These are phyloP conservation scores for Ophiostoma australiae DNA, from an alignment of 2,329 filamentous ascomycete species.

Conservation along the genomic window DNA sequence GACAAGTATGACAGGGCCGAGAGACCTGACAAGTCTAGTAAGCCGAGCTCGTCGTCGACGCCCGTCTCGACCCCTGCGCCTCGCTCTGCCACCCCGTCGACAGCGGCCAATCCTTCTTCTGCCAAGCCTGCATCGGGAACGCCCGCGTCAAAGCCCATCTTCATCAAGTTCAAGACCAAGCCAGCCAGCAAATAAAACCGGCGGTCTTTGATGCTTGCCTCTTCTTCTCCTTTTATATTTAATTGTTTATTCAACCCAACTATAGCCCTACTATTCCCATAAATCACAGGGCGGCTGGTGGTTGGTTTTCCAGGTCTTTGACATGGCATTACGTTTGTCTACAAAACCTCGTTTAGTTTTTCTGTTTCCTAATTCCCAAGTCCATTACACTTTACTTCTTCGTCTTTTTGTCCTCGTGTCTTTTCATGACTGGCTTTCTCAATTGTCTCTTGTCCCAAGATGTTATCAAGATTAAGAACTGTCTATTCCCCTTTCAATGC, in stretches of 20 bases:
- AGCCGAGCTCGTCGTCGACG: background rate
- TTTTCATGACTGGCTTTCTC: background rate
- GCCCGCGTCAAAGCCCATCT: conserved; percentile 23
- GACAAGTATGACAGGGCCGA: background rate
- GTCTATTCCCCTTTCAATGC: background rate
- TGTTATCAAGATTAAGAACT: background rate
- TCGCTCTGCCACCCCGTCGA: background rate
- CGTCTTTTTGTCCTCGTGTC: background rate
- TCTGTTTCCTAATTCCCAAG: background rate
- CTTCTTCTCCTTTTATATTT: background rate
- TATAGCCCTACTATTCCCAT: background rate
- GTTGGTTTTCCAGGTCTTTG: background rate
- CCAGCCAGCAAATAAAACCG: background rate
- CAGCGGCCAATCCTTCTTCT: background rate
- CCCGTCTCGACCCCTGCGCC: background rate
- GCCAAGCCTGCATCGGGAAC: background rate
- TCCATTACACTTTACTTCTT: background rate
- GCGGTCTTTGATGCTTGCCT: background rate
- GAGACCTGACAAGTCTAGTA: background rate
- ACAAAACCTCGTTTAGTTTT: background rate
- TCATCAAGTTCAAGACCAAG: conserved; percentile 29
- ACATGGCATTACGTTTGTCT: background rate
- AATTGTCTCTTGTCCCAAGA: conserved; percentile 4
- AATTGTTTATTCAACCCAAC: background rate
- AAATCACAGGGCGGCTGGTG: background rate